phyloP scores from a whole-genome alignment of 2,329 filamentous ascomycete genomes.

The Neodidymelliopsis sp. region DNA sequence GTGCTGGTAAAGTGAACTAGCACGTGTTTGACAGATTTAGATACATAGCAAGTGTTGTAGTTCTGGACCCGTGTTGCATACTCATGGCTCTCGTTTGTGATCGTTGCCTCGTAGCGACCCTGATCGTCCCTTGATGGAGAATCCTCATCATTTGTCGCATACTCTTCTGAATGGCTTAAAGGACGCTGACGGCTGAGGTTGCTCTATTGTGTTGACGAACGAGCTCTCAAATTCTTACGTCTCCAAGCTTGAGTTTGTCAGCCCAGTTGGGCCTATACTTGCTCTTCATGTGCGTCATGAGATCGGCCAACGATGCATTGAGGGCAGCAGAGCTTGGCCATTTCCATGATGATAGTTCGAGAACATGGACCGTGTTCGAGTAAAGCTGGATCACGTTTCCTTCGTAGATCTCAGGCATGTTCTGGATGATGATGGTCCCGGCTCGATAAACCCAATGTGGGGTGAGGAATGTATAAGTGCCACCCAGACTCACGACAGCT shows the following conservation, averaged over 20 bases:
- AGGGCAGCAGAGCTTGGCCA: slow-evolving; percentile 45
- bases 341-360: slow-evolving; percentile 44
- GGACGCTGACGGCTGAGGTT: no score
- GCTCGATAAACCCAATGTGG: slow-evolving; percentile 49
- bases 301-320: slow-evolving; percentile 37
- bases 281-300: slow-evolving; percentile 45
- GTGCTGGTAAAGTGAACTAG: slow-evolving; percentile 11
- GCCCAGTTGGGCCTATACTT: slow-evolving; percentile 39
- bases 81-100: no score
- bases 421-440: slow-evolving; percentile 42
- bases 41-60: no score
- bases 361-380: slow-evolving; percentile 45
- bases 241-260: slow-evolving; percentile 33
- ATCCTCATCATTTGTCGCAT: no score
- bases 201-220: neutral
- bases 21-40: no score
- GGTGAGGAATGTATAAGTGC: slow-evolving; percentile 43
- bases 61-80: no score
- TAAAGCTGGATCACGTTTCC: slow-evolving; percentile 45
- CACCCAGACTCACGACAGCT: slow-evolving; percentile 40
- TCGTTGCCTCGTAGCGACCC: no score
- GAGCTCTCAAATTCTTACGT: slow-evolving; percentile 36
- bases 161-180: no score
- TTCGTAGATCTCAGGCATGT: slow-evolving; percentile 39
- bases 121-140: no score